phyloP scores from a whole-genome alignment of 139 green algal genomes.

The Desmodesmus armatus region DNA sequence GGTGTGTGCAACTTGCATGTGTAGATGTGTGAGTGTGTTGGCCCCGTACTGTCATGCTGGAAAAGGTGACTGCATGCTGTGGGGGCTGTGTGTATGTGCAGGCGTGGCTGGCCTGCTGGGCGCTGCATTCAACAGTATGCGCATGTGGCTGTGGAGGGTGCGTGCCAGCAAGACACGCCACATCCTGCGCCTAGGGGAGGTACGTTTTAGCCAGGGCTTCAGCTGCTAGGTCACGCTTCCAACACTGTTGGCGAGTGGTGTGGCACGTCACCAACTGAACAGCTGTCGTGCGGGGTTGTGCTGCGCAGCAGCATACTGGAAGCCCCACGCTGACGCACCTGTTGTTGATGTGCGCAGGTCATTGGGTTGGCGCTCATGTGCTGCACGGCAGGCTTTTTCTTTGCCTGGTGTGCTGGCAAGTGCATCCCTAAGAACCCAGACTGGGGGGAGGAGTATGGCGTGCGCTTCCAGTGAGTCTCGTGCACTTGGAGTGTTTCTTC shows the following conservation, averaged over 20 bases:
- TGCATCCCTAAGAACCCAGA: constrained; percentile 60
- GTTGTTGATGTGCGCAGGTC: constrained; percentile 64
- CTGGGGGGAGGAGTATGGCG: constrained; percentile 62
- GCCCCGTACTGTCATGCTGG: no score
- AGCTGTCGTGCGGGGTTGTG: no score
- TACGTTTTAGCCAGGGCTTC: no score
- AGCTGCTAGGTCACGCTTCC: no score
- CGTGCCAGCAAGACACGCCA: constrained; percentile 65
- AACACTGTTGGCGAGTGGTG: no score
- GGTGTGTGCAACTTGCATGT: no score
- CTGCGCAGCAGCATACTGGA: no score
- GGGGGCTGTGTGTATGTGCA: not conserved
- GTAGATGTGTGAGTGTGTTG: no score
- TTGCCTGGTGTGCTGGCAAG: constrained; percentile 56
- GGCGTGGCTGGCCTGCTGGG: constrained; percentile 78
- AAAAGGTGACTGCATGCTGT: no score
- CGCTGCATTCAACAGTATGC: constrained; percentile 82
- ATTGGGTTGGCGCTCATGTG: constrained; percentile 64
- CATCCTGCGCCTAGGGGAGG: constrained; percentile 56
- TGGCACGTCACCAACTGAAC: no score
- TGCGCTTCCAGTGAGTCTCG: constrained; percentile 45
- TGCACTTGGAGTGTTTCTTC: not conserved
- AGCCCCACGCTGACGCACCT: no score
- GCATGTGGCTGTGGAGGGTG: constrained; percentile 70
- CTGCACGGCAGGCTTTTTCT: constrained; percentile 64